Evolutionary conservation across 208 protist species (phyloP).

Genomic region (Leptomonas pyrrhocoris): DNA sequence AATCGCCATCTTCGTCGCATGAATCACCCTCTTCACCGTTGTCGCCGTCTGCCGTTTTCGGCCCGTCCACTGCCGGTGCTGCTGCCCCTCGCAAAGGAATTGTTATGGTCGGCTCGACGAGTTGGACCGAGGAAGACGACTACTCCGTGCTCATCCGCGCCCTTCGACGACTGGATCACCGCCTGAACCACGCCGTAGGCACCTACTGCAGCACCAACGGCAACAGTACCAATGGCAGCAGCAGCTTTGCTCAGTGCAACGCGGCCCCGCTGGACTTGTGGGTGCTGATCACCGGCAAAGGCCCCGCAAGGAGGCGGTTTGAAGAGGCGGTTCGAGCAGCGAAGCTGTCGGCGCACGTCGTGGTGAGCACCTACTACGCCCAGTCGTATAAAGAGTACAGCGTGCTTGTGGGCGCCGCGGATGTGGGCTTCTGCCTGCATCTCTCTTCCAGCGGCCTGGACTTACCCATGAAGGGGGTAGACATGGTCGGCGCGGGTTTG

Average conservation of each 20-base stretch:
- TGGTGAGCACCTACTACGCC: conserved; percentile 91
- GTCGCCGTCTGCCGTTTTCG: neutral
- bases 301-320: conserved; percentile 57
- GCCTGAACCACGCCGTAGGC: conserved; percentile 41
- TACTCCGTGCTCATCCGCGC: conserved; percentile 94
- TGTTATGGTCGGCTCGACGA: conserved; percentile 93
- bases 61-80: neutral
- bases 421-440: conserved; percentile 96
- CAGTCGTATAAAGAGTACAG: conserved; percentile 94
- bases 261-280: conserved; percentile 44
- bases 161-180: conserved; percentile 79
- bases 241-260: neutral
- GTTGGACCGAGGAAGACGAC: conserved; percentile 97
- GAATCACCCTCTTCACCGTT: conserved; percentile 5
- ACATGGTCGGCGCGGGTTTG: conserved; percentile 95
- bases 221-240: conserved; percentile 28
- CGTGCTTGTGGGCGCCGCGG: conserved; percentile 83
- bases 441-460: conserved; percentile 94
- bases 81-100: conserved; percentile 33
- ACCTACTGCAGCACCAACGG: conserved; percentile 1
- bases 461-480: conserved; percentile 98
- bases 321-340: conserved; percentile 58
- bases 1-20: conserved; percentile 6
- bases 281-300: conserved; percentile 87
- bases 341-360: conserved; percentile 63